phyloP scores from a whole-genome alignment of 192 early-diverging fungal genomes.

The Backusella tuberculispora region DNA sequence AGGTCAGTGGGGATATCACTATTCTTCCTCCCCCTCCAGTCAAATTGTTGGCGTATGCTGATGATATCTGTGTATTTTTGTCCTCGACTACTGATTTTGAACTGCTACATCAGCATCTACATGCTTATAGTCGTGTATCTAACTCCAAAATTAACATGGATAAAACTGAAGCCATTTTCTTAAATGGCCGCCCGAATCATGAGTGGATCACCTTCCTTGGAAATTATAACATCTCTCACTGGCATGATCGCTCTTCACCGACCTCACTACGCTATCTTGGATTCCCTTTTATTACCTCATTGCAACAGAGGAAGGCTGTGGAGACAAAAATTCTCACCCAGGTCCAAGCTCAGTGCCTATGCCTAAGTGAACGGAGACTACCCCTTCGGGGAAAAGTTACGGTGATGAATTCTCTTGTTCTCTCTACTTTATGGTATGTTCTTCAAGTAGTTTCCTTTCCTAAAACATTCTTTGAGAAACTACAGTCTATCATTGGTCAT shows the following conservation, averaged over 20 bases:
- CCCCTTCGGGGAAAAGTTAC: too few species aligned
- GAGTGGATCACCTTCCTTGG: background rate
- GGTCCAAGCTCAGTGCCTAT: background rate
- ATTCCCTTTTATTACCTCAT: background rate
- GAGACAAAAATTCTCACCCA: background rate
- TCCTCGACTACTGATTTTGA: background rate
- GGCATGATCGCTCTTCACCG: background rate
- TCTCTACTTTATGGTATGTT: too few species aligned
- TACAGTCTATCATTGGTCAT: too few species aligned
- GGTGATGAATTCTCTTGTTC: too few species aligned
- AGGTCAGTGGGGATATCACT: background rate
- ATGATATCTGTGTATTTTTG: background rate
- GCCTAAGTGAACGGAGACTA: too few species aligned
- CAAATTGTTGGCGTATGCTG: constrained; percentile 3
- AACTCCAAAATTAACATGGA: too few species aligned
- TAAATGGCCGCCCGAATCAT: too few species aligned
- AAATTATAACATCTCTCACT: background rate
- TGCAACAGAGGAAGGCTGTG: background rate
- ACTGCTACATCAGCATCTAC: background rate
- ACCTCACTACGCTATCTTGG: background rate
- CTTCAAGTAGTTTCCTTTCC: too few species aligned
- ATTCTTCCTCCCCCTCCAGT: background rate
- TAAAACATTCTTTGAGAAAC: too few species aligned
- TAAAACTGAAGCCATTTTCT: too few species aligned
- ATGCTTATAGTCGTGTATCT: background rate